Base-by-base conservation (phyloP, 1,284 basidiomycete genomes). In the Ganoderma lingzhi region DNA sequence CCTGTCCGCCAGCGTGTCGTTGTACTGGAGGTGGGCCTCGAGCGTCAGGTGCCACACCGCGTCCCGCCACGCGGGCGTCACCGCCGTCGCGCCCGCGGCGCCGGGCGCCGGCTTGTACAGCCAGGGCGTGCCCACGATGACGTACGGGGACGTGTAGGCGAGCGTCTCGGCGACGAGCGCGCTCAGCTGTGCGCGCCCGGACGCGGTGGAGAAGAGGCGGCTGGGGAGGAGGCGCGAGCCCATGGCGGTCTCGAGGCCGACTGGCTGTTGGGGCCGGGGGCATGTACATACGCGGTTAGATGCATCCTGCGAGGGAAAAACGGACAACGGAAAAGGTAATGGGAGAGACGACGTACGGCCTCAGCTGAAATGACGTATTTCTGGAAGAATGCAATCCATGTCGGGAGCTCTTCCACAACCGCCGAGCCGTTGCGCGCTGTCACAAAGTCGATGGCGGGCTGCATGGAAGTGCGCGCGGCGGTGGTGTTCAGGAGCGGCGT, bases 21-120 rank as follows among this genome's bases (percentile, higher is more conserved):
- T 84, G 80, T 80, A 87, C 35, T 80, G 69, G 70, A 66, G 76
- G 65, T 37, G 74, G 74, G 42, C 78, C 74, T 77, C 78, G 48
- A 62, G 12, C 9, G 62, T 53, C 9, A 68, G 44, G 73, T 88
- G 86, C 79, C 85, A 89, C 4, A 85, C 69, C 56, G 84, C 79
- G 12, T 81, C 77, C 48, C 84, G 77, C 86, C 85, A 87, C 6
- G 82, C 82, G 2, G 84, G 82, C 0, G 85, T 86, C 14, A 85
- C 82, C 28, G 67, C 45, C 9, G 86, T 87, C 63, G 79, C 67
- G 15, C 78, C 80, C 53, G 77, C 74, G 0, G 84, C 81, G 39
- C 82, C 78, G 48, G 41, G 19, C 19, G n/a, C 35, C 9, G 51
- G 78, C 59, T 86, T 81, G 72, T 83, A 85, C 23, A 85, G 74